Evolutionary conservation across 257 asterid genomes (phyloP).

Genomic region (Solanum chiquidenum): DNA sequence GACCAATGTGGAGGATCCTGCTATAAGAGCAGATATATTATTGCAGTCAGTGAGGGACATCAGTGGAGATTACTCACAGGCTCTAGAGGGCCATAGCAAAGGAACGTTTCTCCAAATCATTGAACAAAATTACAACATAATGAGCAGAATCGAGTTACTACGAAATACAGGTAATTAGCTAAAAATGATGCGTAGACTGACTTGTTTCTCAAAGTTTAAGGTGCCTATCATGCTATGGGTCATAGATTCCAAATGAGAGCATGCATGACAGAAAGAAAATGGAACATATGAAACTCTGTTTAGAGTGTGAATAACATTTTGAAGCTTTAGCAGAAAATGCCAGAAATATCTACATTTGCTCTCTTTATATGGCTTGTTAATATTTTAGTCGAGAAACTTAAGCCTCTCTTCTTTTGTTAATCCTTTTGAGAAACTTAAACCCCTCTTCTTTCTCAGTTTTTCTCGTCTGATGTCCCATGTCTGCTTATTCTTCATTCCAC

Average conservation of each 20-base stretch:
- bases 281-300: background rate
- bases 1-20: constrained; percentile 81
- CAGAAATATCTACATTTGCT: background rate
- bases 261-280: background rate
- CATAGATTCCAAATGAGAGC: background rate
- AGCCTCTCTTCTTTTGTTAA: background rate
- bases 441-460: background rate
- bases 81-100: constrained; percentile 25
- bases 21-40: constrained; percentile 73
- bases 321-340: background rate
- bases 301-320: background rate
- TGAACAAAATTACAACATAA: constrained; percentile 56
- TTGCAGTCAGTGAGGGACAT: constrained; percentile 66
- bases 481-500: background rate
- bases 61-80: constrained; percentile 20
- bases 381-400: background rate
- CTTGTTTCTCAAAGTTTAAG: background rate
- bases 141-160: constrained; percentile 53
- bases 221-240: background rate
- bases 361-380: background rate
- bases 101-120: constrained; percentile 62
- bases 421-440: background rate
- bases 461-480: background rate
- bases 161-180: constrained; percentile 40
- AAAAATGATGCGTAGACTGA: background rate